phyloP scores from a whole-genome alignment of 495 filamentous ascomycete species.

The Podospora bellae-mahoneyi region DNA sequence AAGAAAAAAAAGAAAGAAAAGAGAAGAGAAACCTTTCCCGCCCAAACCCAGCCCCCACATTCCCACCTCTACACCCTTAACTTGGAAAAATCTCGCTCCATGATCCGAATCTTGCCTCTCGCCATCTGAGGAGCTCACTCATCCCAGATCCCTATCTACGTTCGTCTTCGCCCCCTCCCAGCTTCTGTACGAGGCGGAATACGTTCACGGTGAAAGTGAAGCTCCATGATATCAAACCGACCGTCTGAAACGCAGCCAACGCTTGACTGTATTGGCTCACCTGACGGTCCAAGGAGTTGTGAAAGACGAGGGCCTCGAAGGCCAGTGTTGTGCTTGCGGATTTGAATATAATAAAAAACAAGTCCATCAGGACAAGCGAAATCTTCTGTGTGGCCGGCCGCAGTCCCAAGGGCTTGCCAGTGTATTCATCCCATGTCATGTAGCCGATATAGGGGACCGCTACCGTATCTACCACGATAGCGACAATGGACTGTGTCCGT shows the following conservation, averaged over 20 bases:
- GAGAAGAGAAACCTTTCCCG: not conserved
- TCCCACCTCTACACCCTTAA: not conserved
- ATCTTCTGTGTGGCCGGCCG: slow-evolving; percentile 80
- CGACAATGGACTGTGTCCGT: slow-evolving; percentile 78
- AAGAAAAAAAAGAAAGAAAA: not conserved
- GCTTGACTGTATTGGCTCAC: slow-evolving; percentile 73
- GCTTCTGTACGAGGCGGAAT: slow-evolving; percentile 75
- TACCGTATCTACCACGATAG: slow-evolving; percentile 83
- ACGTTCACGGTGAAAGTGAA: slow-evolving; percentile 86
- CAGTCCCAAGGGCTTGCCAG: slow-evolving; percentile 84
- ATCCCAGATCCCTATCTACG: not conserved
- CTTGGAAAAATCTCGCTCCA: not conserved
- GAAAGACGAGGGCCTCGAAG: slow-evolving; percentile 76
- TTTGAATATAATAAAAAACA: slow-evolving; percentile 95
- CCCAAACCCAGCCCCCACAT: not conserved
- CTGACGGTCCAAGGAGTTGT: slow-evolving; percentile 41
- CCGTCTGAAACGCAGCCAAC: slow-evolving; percentile 72
- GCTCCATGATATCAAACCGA: slow-evolving; percentile 85
- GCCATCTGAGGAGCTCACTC: not conserved
- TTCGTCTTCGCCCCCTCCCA: slow-evolving; percentile 53
- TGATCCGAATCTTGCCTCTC: not conserved
- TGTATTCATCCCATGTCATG: slow-evolving; percentile 96
- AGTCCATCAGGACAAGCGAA: slow-evolving; percentile 80
- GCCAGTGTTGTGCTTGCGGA: slow-evolving; percentile 86
- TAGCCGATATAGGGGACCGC: slow-evolving; percentile 87